Evolutionary conservation across 1,139 yeast genomes (phyloP), one percentile per base, ranked within the genome.

Genomic region (Kluyveromyces marxianus): DNA sequence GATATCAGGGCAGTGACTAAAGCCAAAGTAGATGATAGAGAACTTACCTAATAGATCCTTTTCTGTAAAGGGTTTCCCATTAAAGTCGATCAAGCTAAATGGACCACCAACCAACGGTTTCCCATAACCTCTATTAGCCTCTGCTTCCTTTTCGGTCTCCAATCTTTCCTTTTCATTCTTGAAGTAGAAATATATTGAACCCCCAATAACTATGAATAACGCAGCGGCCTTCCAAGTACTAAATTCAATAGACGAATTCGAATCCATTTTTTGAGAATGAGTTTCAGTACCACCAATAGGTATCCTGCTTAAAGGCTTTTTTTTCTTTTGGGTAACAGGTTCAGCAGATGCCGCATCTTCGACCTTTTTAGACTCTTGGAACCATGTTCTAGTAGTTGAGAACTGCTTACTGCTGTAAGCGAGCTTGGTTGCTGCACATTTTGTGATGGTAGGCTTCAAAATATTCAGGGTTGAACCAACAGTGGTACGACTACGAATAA

Each of bases 1-100:
- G 44, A 92, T 89, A 66, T 92, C 98, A 5, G 98, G 98, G 68
- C 98, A 92, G 68, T 89, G 90, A 4, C 96, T 85, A 70, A 92
- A 92, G 0, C 98, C 98, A 68, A 92, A 92, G 67, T 92, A 92
- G 21, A 92, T 65, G 45, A 92, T 71, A 8, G 89, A 77, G 65
- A 87, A 92, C 63, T 78, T 81, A 40, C 92, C 94, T 52, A 76
- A 69, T 60, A 92, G 71, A 58, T 90, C 77, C 49, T 85, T 72
- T 30, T 88, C 79, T 1, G 97, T 86, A 63, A 90, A 92, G 24
- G 66, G 68, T 26, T 82, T 69, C 36, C 90, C 89, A 43, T 89
- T 69, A 36, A 77, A 75, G 60, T 89, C 96, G 3, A 76, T 65
- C 52, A 92, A 69, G 44, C 72, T 71, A 65, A 92, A 92, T 4